These are phyloP conservation scores for Yamagishiella unicocca DNA, from an alignment of 139 green algal species.

Conservation along the genomic window DNA sequence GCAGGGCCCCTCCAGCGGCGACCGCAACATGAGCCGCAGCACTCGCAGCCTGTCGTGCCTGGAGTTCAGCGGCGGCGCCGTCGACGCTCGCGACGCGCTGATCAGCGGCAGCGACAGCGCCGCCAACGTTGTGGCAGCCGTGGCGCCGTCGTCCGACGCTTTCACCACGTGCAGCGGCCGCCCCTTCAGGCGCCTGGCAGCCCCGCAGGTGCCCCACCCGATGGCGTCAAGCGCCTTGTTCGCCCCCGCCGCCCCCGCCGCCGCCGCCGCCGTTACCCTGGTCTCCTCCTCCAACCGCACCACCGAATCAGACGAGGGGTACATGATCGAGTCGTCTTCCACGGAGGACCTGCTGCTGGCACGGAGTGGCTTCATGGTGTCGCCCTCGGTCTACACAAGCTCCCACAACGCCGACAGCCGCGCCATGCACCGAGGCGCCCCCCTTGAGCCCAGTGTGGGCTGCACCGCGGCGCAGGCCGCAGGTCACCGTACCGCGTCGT, in stretches of 20 bases:
- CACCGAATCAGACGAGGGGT: not conserved
- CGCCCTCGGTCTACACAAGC: not conserved
- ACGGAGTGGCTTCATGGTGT: not conserved
- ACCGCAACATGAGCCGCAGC: constrained; percentile 9
- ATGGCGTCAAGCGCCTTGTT: too few species aligned
- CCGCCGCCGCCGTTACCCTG: too few species aligned
- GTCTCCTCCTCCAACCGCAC: not conserved
- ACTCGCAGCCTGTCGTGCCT: constrained; percentile 43
- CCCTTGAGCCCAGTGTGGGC: constrained; percentile 15
- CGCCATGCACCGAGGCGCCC: not conserved
- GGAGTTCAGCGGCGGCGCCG: constrained; percentile 18
- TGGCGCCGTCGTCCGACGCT: too few species aligned
- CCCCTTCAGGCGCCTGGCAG: too few species aligned
- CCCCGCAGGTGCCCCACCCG: too few species aligned
- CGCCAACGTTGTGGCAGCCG: too few species aligned
- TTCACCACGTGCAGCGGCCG: too few species aligned
- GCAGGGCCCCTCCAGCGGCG: too few species aligned
- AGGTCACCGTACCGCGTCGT: too few species aligned
- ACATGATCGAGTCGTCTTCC: not conserved
- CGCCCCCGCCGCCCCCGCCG: too few species aligned
- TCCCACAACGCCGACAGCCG: not conserved
- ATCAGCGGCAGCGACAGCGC: not conserved
- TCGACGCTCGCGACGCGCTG: not conserved
- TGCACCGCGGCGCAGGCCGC: too few species aligned
- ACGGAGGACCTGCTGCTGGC: constrained; percentile 1